Evolutionary conservation across 1,139 yeast species (phyloP).

Genomic region (Yamadazyma membranifaciens): DNA sequence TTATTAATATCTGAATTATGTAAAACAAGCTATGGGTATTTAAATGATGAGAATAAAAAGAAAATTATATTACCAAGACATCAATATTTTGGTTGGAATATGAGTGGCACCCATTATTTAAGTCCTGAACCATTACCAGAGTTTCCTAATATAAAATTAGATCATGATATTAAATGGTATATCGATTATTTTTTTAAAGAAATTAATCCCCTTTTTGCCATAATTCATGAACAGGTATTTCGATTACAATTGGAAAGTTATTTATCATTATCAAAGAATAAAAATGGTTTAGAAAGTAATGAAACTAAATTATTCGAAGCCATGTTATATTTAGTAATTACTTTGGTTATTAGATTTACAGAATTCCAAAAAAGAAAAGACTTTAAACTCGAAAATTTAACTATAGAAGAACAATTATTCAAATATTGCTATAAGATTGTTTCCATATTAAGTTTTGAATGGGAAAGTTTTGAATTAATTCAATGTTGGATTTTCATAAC

Average conservation of each 20-base stretch:
- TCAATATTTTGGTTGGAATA: slow-evolving; percentile 67
- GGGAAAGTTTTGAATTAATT: slow-evolving; percentile 66
- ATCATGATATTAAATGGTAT: slow-evolving; percentile 16
- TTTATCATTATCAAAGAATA: slow-evolving; percentile 17
- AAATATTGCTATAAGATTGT: slow-evolving; percentile 49
- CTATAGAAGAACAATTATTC: slow-evolving; percentile 52
- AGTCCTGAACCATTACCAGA: slow-evolving; percentile 39
- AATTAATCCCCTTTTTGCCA: slow-evolving; percentile 54
- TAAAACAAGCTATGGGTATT: slow-evolving; percentile 30
- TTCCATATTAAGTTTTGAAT: slow-evolving; percentile 54
- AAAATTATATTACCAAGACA: slow-evolving; percentile 50
- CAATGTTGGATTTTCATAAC: slow-evolving; percentile 62
- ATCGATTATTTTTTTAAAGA: slow-evolving; percentile 47
- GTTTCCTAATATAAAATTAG: slow-evolving; percentile 24
- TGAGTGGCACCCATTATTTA: slow-evolving; percentile 57
- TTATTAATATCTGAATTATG: slow-evolving; percentile 49
- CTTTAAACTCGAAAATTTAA: slow-evolving; percentile 27
- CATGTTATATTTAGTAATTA: slow-evolving; percentile 48
- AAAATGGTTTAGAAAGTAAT: slow-evolving; percentile 20
- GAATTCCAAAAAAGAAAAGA: slow-evolving; percentile 45
- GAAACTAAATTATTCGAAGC: slow-evolving; percentile 50
- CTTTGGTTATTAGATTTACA: slow-evolving; percentile 51
- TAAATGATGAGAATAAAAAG: slow-evolving; percentile 37
- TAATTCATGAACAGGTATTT: slow-evolving; percentile 55
- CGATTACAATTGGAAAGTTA: slow-evolving; percentile 49